Conservation (phyloP, 2,329 filamentous ascomycete genomes). For the Dothideomycetes sp. region DNA sequence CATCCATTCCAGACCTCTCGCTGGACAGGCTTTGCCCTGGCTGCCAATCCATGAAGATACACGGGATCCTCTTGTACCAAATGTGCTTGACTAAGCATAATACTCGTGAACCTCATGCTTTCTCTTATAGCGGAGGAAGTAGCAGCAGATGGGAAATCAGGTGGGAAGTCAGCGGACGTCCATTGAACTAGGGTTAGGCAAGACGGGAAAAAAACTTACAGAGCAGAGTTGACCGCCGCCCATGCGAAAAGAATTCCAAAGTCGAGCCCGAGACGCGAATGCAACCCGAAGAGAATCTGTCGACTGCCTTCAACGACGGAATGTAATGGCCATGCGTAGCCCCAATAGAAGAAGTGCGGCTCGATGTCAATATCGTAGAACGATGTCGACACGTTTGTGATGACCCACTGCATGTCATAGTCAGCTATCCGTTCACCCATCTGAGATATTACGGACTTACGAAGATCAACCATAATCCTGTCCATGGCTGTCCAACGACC, state of each 20-base stretch:
- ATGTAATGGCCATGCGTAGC: constrained; percentile 55
- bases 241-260: constrained; percentile 53
- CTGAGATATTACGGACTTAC: too few relatives aligned
- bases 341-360: constrained; percentile 52
- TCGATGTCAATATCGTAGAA: constrained; percentile 54
- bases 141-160: constrained; percentile 42
- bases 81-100: constrained; percentile 20
- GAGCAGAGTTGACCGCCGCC: constrained; percentile 41
- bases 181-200: background rate
- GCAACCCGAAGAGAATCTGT: constrained; percentile 52
- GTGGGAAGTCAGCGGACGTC: background rate
- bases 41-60: too few relatives aligned
- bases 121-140: constrained; percentile 33
- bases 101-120: constrained; percentile 26
- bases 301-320: constrained; percentile 51
- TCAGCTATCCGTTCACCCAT: too few relatives aligned
- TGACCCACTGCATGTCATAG: constrained; percentile 41
- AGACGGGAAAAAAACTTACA: constrained; percentile 22
- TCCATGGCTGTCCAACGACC: constrained; percentile 53
- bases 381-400: constrained; percentile 52
- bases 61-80: too few relatives aligned
- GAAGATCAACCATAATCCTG: constrained; percentile 55
- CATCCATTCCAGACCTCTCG: too few relatives aligned
- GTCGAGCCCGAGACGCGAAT: constrained; percentile 50
- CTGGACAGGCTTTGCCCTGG: too few relatives aligned